A percentile compares a stretch with the other conserved stretches of the same genome.
Evolutionary conservation across 1,284 basidiomycete species (phyloP).

Genomic region (Salmacisia buchloeana): DNA sequence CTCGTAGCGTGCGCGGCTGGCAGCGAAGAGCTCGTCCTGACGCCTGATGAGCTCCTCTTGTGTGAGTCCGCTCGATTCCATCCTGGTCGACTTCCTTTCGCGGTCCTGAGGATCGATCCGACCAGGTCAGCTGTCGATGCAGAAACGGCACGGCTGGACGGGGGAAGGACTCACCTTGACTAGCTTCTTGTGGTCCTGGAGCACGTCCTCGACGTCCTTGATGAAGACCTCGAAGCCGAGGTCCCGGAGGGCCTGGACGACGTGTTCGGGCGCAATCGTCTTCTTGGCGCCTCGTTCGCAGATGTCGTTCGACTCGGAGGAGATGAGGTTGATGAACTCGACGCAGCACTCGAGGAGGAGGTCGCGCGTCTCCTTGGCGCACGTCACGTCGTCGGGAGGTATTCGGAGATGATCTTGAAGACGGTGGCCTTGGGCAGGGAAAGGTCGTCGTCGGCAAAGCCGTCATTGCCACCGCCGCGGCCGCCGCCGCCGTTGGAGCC

Average conservation of each 20-base stretch:
- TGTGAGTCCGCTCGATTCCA: slow-evolving; percentile 82
- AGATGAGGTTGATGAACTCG: slow-evolving; percentile 97
- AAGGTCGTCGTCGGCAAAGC: slow-evolving; percentile 76
- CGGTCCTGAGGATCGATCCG: slow-evolving; percentile 22
- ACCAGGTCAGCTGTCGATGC: not conserved
- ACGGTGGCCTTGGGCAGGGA: slow-evolving; percentile 95
- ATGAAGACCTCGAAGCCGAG: slow-evolving; percentile 85
- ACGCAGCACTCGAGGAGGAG: slow-evolving; percentile 96
- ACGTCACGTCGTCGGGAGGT: slow-evolving; percentile 79
- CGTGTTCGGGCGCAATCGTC: slow-evolving; percentile 97
- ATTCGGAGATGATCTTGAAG: slow-evolving; percentile 92
- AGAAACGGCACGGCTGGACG: not conserved
- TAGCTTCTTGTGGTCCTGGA: slow-evolving; percentile 90
- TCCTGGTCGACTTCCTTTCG: slow-evolving; percentile 64
- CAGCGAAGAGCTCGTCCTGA: slow-evolving; percentile 87
- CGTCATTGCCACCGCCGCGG: slow-evolving; percentile 53
- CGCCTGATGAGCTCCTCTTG: slow-evolving; percentile 80
- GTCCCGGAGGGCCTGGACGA: slow-evolving; percentile 82
- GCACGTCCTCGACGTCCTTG: slow-evolving; percentile 79
- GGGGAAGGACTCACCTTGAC: slow-evolving; percentile 60
- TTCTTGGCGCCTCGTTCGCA: slow-evolving; percentile 99
- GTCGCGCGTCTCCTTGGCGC: slow-evolving; percentile 92
- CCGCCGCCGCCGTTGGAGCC: slow-evolving; percentile 73
- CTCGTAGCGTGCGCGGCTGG: slow-evolving; percentile 62
- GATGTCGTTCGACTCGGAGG: slow-evolving; percentile 94